Evolutionary conservation across 805 yeast species (phyloP).

Genomic region (Pichia heedii): DNA sequence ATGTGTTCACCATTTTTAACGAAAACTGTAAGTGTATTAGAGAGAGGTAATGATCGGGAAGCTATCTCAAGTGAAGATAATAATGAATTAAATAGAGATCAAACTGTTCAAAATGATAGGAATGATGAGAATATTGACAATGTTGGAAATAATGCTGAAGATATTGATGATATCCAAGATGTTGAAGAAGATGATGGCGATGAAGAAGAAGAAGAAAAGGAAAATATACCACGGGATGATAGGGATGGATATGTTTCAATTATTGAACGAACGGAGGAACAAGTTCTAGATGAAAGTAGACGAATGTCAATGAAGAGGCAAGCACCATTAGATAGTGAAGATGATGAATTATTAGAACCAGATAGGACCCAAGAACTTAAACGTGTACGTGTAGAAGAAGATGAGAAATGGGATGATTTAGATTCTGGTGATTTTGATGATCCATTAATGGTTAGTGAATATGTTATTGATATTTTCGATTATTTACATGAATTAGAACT

Average conservation of each 20-base stretch:
- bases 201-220: background rate
- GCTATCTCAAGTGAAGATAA: too few relatives aligned
- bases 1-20: constrained; percentile 24
- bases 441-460: constrained; percentile 87
- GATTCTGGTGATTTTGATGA: constrained; percentile 65
- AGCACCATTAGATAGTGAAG: constrained; percentile 42
- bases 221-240: background rate
- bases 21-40: too few relatives aligned
- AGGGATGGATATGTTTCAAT: constrained; percentile 1
- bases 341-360: constrained; percentile 27
- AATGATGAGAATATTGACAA: background rate
- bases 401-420: constrained; percentile 58
- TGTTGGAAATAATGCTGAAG: too few relatives aligned
- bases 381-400: constrained; percentile 24
- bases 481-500: constrained; percentile 67
- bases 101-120: too few relatives aligned
- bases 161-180: too few relatives aligned
- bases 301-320: constrained; percentile 35
- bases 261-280: constrained; percentile 20
- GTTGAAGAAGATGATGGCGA: constrained; percentile 1
- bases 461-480: constrained; percentile 77
- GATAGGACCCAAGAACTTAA: constrained; percentile 23
- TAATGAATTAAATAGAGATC: too few relatives aligned
- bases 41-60: too few relatives aligned
- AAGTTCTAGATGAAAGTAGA: constrained; percentile 23